Evolutionary conservation across 805 yeast genomes (phyloP).

Genomic region (Torulaspora indica): DNA sequence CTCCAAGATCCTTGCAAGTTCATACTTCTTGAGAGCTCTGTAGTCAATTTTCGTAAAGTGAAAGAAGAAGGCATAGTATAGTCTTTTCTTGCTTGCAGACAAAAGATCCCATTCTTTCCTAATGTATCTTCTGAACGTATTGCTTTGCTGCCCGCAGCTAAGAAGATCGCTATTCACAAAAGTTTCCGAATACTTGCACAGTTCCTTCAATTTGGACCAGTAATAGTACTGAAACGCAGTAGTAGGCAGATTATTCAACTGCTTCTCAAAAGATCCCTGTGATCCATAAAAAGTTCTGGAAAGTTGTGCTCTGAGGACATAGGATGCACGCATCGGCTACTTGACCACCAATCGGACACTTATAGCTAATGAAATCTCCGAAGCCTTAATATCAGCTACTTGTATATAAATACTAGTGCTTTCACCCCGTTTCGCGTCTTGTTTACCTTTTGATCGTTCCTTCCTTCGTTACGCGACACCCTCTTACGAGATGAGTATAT

Average conservation of each 20-base stretch:
- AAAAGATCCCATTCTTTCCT: constrained; percentile 26
- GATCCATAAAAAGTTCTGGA: constrained; percentile 14
- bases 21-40: constrained; percentile 15
- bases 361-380: too few species aligned
- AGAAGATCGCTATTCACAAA: constrained; percentile 5
- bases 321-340: constrained; percentile 9
- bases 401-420: not conserved
- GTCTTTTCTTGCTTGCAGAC: constrained; percentile 20
- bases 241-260: constrained; percentile 16
- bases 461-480: constrained; percentile 6
- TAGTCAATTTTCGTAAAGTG: constrained; percentile 17
- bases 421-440: constrained; percentile 3
- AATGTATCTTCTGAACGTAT: constrained; percentile 17
- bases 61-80: constrained; percentile 26
- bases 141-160: constrained; percentile 12
- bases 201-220: constrained; percentile 16
- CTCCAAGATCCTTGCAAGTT: constrained; percentile 25
- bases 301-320: constrained; percentile 13
- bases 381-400: not conserved
- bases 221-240: constrained; percentile 27
- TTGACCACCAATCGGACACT: not conserved
- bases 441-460: constrained; percentile 5
- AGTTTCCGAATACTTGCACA: not conserved
- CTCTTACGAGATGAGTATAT: not conserved
- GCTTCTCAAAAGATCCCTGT: constrained; percentile 18